Base-by-base conservation (phyloP, 768 basidiomycete genomes). In the Mycena haematopus region DNA sequence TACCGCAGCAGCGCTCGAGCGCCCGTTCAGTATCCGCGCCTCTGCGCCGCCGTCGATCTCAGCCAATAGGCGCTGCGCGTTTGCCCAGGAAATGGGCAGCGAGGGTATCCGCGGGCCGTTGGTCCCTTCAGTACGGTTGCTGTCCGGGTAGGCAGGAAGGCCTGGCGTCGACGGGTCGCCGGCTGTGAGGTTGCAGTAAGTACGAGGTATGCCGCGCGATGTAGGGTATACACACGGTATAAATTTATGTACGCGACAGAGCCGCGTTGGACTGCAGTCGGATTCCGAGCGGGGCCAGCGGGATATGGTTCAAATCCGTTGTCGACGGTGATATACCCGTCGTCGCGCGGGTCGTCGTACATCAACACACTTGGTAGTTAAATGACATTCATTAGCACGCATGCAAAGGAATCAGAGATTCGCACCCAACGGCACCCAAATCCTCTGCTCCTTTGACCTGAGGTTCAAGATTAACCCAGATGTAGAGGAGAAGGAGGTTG, bases 141-240 rank as follows among this genome's bases (percentile, higher is more conserved):
- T 86, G 70, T 95, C 87, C 71, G 87, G 83, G 74, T 98, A 98
- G 1, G 96, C 81, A 51, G 96, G 96, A 64, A 86, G 84, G 11
- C 91, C 92, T 6, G 96, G 95, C 3, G 96, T 98, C 0, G 91
- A 88, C 2, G 95, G 92, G 70, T 92, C 91, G 13, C 89, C 88
- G 19, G 87, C 65, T 66, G 45, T 2, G 3, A 29, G 3, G 19
- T 17, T 25, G 42, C 36, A 25, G 22, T 11, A 3, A 7, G 25
- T 14, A 14, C 11, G 15, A n/a, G 2, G 33, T 19, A 13, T n/a
- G 31, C 25, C 25, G 25, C 1, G 17, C 24, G 14, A 5, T 2
- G 2, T n/a, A 22, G n/a, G 49, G 14, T 17, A 51, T 9, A 47
- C 61, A 24, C 44, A 66, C 65, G 86, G 68, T 90, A 91, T 2